Percentiles rank a stretch among this genome's conserved stretches.
These are phyloP conservation scores for peach (Prunus persica) DNA, from an alignment of 306 rosid genomes.

Conservation along the genomic window DNA sequence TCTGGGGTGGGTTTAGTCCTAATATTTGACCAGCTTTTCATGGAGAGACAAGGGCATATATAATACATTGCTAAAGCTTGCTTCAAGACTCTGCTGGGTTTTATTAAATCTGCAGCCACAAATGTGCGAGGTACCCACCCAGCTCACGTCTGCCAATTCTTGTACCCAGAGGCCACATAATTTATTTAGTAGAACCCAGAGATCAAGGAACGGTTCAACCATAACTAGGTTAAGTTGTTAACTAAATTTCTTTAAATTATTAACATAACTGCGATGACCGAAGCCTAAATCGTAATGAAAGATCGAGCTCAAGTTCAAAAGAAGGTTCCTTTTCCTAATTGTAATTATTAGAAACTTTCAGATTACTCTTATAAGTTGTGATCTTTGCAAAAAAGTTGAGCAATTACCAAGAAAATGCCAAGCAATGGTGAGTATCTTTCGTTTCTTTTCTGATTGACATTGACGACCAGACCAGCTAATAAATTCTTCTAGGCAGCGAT, in stretches of 20 bases:
- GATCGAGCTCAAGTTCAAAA: no score
- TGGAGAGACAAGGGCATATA: background rate
- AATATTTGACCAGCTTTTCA: conserved; percentile 12
- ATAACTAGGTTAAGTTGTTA: conserved; percentile 24
- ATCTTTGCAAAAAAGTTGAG: no score
- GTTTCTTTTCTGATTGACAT: no score
- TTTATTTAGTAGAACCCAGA: conserved; percentile 2
- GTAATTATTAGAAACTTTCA: no score
- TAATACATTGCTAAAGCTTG: background rate
- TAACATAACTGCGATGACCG: background rate
- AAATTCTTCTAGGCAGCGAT: no score
- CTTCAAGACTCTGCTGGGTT: background rate
- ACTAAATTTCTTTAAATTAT: background rate
- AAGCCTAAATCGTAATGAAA: background rate
- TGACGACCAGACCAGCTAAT: no score
- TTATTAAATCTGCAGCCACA: background rate
- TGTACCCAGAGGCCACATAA: background rate
- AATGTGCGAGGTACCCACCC: background rate
- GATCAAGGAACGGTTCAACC: conserved; percentile 47
- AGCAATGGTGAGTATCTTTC: no score
- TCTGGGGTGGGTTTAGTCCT: conserved; percentile 32
- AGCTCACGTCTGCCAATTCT: background rate
- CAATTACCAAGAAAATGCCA: no score
- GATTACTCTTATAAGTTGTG: no score
- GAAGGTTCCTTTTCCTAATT: no score